Evolutionary conservation across 2,329 filamentous ascomycete genomes (phyloP), one percentile per base, ranked within the genome.

Genomic region (Cladophialophora bantiana): DNA sequence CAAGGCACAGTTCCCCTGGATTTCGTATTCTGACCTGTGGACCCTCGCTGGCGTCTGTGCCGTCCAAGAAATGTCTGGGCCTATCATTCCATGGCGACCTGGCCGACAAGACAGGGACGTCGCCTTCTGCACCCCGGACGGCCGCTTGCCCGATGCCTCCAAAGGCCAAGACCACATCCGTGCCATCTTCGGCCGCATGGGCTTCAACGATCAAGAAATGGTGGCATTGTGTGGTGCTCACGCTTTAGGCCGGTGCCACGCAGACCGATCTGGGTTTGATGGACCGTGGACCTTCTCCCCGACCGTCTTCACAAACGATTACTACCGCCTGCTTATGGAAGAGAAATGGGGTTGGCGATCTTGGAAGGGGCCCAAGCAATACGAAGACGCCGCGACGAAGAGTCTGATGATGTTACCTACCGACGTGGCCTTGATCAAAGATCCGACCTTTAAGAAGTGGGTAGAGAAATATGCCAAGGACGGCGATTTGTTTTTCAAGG

Each of bases 401-500:
- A 85, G 86, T 50, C 83, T 98, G 74, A 98, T 99, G 95, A 98
- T 99, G 94, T 84, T 99, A 79, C 95, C 95, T 61, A 91, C 93
- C 71, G 94, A 99, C 77, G 89, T 96, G 82, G 90, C 90, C 64
- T 84, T 98, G 64, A 82, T 96, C 76, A 87, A 94, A 83, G 94
- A 98, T 83, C 94, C 94, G 86, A 84, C 84, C 72, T 96, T 98
- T 85, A 88, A 86, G 81, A 83, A 87, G 76, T 89, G 87, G 75
- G 92, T 94, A 35, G 89, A 96, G 80, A 88, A 89, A 79, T 98
- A 97, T 78, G 94, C 94, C 75, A 92, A 92, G 84, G 92, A 97
- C 81, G 92, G 92, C 79, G 91, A 93, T 64, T 83, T 84, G 59
- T 99, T 97, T 87, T 98, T 98, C 87, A 90, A 90, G 80, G 94